Evolutionary conservation across 106 monocot species (phyloP).

Genomic region (Gastrodia elata): DNA sequence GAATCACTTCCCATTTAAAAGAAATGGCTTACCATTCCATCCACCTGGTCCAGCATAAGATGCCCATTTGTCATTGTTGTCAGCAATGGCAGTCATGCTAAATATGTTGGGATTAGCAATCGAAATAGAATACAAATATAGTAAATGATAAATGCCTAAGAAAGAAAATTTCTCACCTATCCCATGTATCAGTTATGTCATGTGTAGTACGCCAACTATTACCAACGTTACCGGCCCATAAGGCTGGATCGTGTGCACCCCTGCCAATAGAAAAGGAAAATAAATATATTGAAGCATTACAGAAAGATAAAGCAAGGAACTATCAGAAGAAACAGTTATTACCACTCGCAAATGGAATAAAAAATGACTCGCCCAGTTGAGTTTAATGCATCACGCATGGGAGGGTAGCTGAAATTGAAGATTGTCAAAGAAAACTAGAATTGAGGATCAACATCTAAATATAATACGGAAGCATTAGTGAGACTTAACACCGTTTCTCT

Average conservation of each 20-base stretch:
- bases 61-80: constrained; percentile 95
- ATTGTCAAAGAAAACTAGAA: constrained; percentile 5
- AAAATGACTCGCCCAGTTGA: constrained; percentile 68
- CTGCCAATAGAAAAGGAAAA: constrained; percentile 24
- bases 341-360: constrained; percentile 97
- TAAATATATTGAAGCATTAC: constrained; percentile 1
- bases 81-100: constrained; percentile 91
- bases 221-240: constrained; percentile 88
- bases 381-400: constrained; percentile 95
- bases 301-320: neutral
- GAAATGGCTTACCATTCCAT: constrained; percentile 72
- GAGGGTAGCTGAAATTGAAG: constrained; percentile 67
- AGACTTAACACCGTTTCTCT: constrained; percentile 50
- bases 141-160: neutral
- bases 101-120: neutral
- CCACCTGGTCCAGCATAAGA: constrained; percentile 99
- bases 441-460: neutral
- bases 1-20: neutral
- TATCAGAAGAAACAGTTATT: constrained; percentile 10
- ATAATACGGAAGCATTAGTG: neutral
- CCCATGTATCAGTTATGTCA: constrained; percentile 91
- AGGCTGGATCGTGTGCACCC: constrained; percentile 90
- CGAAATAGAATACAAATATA: constrained; percentile 4
- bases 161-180: constrained; percentile 36
- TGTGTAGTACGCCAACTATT: constrained; percentile 99